phyloP scores from a whole-genome alignment of 306 rosid genomes.

The Cucurbita argyrosperma region DNA sequence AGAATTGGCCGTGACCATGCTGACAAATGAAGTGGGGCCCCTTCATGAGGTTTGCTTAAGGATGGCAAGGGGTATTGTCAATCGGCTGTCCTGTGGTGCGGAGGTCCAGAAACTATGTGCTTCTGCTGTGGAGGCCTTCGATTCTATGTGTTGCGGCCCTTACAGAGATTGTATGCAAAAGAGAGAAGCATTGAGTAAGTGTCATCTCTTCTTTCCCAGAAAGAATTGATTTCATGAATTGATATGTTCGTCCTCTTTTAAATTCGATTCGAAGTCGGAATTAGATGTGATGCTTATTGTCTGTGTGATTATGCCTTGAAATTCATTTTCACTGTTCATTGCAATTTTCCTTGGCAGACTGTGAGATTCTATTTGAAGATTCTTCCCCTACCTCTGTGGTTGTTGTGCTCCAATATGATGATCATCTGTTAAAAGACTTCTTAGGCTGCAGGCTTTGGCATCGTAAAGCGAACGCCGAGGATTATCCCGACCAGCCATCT shows the following conservation, averaged over 20 bases:
- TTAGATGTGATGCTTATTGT: background rate
- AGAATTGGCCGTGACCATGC: constrained; percentile 41
- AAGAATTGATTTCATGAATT: background rate
- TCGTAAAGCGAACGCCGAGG: constrained; percentile 28
- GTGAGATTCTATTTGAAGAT: constrained; percentile 51
- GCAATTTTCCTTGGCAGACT: constrained; percentile 32
- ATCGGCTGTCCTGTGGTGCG: constrained; percentile 77
- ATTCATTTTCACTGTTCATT: background rate
- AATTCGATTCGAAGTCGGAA: background rate
- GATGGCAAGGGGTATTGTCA: constrained; percentile 72
- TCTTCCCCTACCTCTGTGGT: constrained; percentile 57
- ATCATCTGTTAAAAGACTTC: constrained; percentile 36
- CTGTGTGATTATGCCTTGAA: background rate
- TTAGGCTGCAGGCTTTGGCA: constrained; percentile 84
- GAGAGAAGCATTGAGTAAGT: constrained; percentile 47
- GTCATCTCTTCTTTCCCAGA: constrained; percentile 4
- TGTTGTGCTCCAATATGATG: constrained; percentile 51
- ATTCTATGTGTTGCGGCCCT: constrained; percentile 31
- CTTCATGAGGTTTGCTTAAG: constrained; percentile 53
- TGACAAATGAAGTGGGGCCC: constrained; percentile 63
- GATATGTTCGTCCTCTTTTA: background rate
- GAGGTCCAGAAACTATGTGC: constrained; percentile 75
- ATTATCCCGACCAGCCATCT: constrained; percentile 70
- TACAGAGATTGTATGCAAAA: constrained; percentile 17
- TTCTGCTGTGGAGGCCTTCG: constrained; percentile 51